Conservation (phyloP, 2,329 filamentous ascomycete genomes). For the Epichloe gansuensis region DNA sequence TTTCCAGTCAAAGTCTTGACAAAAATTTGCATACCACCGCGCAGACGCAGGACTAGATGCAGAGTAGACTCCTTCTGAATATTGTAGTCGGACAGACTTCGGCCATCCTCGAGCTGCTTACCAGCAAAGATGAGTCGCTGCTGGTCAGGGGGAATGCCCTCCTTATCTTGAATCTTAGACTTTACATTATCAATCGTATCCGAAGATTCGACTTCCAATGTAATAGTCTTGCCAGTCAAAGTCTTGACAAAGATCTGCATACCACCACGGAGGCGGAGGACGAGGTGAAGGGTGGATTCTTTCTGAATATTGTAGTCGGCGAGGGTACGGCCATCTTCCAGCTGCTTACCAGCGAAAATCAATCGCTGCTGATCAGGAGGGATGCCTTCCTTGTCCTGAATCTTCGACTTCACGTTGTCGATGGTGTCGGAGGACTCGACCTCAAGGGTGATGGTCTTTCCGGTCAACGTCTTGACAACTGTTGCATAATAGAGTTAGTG, state of each 20-base stretch:
- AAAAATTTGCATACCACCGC: constrained; percentile 83
- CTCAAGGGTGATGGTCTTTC: constrained; percentile 88
- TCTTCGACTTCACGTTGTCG: constrained; percentile 94
- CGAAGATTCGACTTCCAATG: constrained; percentile 74
- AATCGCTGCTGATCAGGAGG: constrained; percentile 90
- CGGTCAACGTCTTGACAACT: constrained; percentile 74
- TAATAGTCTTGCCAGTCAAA: constrained; percentile 86
- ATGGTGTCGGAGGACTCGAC: constrained; percentile 84
- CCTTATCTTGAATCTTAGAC: constrained; percentile 84
- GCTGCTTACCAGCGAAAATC: constrained; percentile 92
- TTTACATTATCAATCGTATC: constrained; percentile 95
- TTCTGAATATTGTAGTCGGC: constrained; percentile 95
- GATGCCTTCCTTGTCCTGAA: constrained; percentile 95
- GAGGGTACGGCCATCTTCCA: constrained; percentile 83
- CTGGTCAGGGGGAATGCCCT: constrained; percentile 93
- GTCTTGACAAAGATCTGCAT: constrained; percentile 88
- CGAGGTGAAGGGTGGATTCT: constrained; percentile 73
- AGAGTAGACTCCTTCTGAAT: constrained; percentile 86
- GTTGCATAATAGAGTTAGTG: not conserved
- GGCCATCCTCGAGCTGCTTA: constrained; percentile 86
- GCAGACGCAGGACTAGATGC: constrained; percentile 69
- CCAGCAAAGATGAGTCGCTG: constrained; percentile 89
- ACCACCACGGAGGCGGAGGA: constrained; percentile 77
- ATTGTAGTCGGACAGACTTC: constrained; percentile 89
- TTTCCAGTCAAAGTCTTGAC: constrained; percentile 84